Evolutionary conservation across 192 early-diverging fungal species (phyloP).

Genomic region (Backusella parvicylindrica): DNA sequence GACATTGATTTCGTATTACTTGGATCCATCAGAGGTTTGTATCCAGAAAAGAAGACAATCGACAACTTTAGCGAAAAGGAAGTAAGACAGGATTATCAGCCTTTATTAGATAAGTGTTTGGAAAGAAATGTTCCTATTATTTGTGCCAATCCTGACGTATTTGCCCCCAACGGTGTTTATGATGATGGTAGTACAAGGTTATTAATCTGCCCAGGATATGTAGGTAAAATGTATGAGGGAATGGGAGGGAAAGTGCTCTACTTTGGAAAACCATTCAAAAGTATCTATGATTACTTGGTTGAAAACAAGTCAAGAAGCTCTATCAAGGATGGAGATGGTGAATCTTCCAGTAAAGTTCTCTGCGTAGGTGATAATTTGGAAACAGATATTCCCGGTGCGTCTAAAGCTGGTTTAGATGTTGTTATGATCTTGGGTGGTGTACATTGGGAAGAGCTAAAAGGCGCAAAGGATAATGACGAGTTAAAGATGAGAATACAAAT

Average conservation of each 20-base stretch:
- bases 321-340: background rate
- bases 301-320: background rate
- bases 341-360: background rate
- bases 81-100: conserved; percentile 12
- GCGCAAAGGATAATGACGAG: background rate
- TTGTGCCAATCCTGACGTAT: conserved; percentile 33
- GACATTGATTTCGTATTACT: conserved; percentile 28
- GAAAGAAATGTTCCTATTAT: conserved; percentile 15
- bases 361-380: conserved; percentile 30
- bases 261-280: conserved; percentile 32
- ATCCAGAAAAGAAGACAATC: background rate
- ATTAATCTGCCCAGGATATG: conserved; percentile 20
- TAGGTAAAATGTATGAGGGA: conserved; percentile 23
- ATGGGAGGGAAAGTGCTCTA: conserved; percentile 28
- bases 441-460: conserved; percentile 14
- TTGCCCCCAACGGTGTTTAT: conserved; percentile 24
- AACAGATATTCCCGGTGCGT: conserved; percentile 28
- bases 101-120: conserved; percentile 15
- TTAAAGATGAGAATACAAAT: conserved; percentile 5
- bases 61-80: background rate
- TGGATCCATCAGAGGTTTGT: conserved; percentile 10
- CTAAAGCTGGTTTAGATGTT: conserved; percentile 21
- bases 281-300: conserved; percentile 24
- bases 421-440: conserved; percentile 25
- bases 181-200: conserved; percentile 12